These are phyloP conservation scores for Phanerochaete sordida DNA, from an alignment of 768 basidiomycete species.

Conservation along the genomic window DNA sequence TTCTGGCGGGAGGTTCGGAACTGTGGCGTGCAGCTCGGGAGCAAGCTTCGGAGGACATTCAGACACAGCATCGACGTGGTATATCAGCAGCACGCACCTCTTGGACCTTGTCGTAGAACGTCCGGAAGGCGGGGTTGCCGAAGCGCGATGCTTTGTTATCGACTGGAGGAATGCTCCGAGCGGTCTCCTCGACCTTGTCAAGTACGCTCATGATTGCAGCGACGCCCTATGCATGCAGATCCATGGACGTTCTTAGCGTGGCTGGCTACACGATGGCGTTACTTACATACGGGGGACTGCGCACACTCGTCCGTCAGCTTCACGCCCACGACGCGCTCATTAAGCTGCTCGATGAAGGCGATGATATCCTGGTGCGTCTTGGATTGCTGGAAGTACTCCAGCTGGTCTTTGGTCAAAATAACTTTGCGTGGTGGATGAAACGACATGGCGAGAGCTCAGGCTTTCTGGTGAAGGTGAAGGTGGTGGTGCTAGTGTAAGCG, in stretches of 20 bases:
- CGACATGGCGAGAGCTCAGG: neutral
- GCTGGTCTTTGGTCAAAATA: constrained; percentile 74
- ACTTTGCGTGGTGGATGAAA: constrained; percentile 51
- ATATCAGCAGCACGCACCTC: constrained; percentile 42
- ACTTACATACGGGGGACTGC: constrained; percentile 53
- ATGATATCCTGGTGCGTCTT: constrained; percentile 65
- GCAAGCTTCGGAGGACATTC: constrained; percentile 33
- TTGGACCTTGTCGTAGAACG: constrained; percentile 80
- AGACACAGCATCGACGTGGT: neutral
- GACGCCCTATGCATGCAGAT: constrained; percentile 48
- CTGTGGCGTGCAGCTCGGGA: constrained; percentile 47
- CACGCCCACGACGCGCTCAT: constrained; percentile 68
- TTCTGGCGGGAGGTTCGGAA: constrained; percentile 56
- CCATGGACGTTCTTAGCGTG: neutral
- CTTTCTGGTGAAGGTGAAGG: too few species aligned
- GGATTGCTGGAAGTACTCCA: constrained; percentile 78
- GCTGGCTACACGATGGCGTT: neutral
- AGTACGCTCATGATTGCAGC: constrained; percentile 60
- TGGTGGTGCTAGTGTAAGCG: neutral
- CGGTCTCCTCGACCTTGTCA: constrained; percentile 61
- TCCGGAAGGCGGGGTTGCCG: constrained; percentile 94
- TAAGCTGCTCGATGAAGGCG: constrained; percentile 69
- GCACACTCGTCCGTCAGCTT: constrained; percentile 68
- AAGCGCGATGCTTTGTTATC: constrained; percentile 91
- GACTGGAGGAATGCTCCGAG: constrained; percentile 73